phyloP scores from a whole-genome alignment of 495 filamentous ascomycete species.

The Talaromyces wortmannii region DNA sequence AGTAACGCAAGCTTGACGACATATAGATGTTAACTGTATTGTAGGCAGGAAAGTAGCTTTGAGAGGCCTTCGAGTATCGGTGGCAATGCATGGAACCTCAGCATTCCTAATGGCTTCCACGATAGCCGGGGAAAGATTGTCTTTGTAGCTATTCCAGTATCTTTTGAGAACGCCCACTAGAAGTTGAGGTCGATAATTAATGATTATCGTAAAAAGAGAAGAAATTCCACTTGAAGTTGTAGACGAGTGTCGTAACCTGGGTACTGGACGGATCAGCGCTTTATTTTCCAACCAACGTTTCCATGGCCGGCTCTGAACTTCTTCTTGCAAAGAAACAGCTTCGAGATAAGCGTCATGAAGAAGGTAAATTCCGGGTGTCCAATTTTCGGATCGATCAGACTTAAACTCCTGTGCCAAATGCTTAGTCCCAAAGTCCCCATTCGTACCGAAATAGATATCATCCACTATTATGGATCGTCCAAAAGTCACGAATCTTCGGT shows the following conservation, averaged over 20 bases:
- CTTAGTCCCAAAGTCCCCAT: background rate
- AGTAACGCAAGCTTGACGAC: background rate
- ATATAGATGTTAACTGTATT: background rate
- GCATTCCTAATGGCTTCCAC: background rate
- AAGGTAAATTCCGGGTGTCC: background rate
- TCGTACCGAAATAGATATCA: background rate
- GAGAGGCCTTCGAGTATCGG: background rate
- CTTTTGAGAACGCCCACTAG: background rate
- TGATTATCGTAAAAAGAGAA: background rate
- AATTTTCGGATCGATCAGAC: background rate
- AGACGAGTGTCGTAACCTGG: background rate
- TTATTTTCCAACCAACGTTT: background rate
- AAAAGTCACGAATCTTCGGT: background rate
- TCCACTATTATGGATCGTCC: background rate
- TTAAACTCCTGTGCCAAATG: background rate
- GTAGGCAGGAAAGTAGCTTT: background rate
- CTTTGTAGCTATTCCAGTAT: background rate
- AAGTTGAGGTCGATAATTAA: background rate
- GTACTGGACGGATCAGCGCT: background rate
- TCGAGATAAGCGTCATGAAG: background rate
- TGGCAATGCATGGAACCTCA: background rate
- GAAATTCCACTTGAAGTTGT: too few relatives aligned
- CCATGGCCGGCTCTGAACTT: background rate
- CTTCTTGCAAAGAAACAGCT: background rate
- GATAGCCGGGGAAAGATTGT: background rate